These are phyloP conservation scores for Massariosphaeria phaeospora DNA, from an alignment of 495 filamentous ascomycete species.

Conservation along the genomic window DNA sequence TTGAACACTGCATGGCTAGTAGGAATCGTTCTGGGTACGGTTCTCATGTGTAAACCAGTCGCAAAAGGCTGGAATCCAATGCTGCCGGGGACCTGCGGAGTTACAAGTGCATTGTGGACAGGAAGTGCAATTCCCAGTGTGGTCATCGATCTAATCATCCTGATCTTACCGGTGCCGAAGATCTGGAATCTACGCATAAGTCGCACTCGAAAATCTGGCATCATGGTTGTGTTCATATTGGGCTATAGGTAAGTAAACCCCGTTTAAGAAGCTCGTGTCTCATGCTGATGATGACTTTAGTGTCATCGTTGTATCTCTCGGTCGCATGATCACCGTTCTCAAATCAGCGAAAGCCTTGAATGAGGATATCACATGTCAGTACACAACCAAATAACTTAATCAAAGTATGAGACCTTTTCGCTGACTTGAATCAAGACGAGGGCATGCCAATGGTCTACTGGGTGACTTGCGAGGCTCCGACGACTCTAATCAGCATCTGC, in stretches of 20 bases:
- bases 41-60: slow-evolving; percentile 1
- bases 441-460: slow-evolving; percentile 7
- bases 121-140: neutral
- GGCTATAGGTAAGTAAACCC: slow-evolving; percentile 13
- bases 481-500: slow-evolving; percentile 2
- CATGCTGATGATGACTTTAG: neutral
- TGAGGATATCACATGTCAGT: slow-evolving; percentile 6
- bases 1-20: neutral
- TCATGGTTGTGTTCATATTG: slow-evolving; percentile 1
- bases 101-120: neutral
- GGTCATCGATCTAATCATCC: slow-evolving; percentile 4
- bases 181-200: slow-evolving; percentile 4
- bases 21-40: neutral
- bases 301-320: slow-evolving; percentile 9
- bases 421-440: slow-evolving; percentile 1
- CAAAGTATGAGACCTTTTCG: neutral
- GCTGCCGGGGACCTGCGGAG: neutral
- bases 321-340: slow-evolving; percentile 1
- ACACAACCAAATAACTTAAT: neutral
- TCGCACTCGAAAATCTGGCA: neutral
- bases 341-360: neutral
- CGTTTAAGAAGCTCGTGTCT: neutral
- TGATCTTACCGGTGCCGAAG: slow-evolving; percentile 4
- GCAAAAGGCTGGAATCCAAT: neutral
- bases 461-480: neutral